These are phyloP conservation scores for Bruguiera hainesii DNA, from an alignment of 441 rosid genomes.

Conservation along the genomic window DNA sequence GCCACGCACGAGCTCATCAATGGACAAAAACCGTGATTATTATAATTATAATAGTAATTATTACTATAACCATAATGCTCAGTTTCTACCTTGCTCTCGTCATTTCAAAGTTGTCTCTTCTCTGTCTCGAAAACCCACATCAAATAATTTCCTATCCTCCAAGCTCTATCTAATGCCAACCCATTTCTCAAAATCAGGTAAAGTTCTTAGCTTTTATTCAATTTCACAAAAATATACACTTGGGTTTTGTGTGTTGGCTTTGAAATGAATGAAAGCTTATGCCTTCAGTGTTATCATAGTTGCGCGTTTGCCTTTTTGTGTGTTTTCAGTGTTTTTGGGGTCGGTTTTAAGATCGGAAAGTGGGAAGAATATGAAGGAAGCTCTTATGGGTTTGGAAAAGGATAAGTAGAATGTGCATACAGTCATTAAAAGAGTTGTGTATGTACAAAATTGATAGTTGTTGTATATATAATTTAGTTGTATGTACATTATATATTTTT, in stretches of 20 bases:
- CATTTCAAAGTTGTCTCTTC: constrained; percentile 23
- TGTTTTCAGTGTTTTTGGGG: not conserved
- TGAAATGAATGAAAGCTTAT: not conserved
- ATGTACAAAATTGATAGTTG: too few relatives aligned
- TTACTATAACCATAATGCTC: not conserved
- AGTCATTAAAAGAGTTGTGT: too few relatives aligned
- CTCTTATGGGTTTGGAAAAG: not conserved
- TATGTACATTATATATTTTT: too few relatives aligned
- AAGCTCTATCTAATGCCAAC: constrained; percentile 27
- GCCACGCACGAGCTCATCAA: not conserved
- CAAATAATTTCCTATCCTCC: constrained; percentile 22
- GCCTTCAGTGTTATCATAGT: not conserved
- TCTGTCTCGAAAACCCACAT: constrained; percentile 13
- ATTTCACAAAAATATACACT: not conserved
- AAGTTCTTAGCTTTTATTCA: constrained; percentile 1
- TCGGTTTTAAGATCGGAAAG: not conserved
- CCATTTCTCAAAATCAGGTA: constrained; percentile 50
- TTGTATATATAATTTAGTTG: too few relatives aligned
- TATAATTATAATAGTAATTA: constrained; percentile 3
- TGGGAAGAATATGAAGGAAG: not conserved
- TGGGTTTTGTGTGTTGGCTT: not conserved
- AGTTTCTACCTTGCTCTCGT: constrained; percentile 18
- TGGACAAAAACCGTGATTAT: not conserved
- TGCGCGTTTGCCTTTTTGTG: not conserved
- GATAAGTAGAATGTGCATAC: too few relatives aligned